Conservation (phyloP, 345 rosid genomes). For the Pistacia atlantica region DNA sequence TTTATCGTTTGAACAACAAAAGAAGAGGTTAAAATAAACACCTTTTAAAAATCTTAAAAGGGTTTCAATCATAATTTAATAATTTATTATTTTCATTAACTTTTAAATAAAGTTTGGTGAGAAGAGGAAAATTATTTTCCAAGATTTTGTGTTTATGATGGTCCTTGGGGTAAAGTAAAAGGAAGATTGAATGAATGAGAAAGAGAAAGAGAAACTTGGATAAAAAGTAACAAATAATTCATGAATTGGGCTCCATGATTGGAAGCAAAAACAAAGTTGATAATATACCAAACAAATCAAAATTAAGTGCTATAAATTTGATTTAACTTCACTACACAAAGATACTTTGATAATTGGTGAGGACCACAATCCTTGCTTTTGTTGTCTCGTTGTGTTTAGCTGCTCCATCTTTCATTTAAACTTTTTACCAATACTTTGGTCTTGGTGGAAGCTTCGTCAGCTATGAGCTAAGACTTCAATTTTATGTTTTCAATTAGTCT, state of each 20-base stretch:
- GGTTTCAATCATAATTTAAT: too few relatives aligned
- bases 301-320: too few relatives aligned
- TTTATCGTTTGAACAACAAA: too few relatives aligned
- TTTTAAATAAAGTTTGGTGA: too few relatives aligned
- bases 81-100: too few relatives aligned
- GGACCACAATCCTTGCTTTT: neutral
- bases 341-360: neutral
- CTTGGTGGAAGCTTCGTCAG: neutral
- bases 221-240: neutral
- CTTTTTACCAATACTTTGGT: too few relatives aligned
- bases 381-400: neutral
- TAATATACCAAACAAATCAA: too few relatives aligned
- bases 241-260: conserved; percentile 6
- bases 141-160: neutral
- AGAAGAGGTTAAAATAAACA: too few relatives aligned
- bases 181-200: neutral
- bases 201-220: neutral
- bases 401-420: neutral
- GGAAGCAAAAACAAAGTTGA: too few relatives aligned
- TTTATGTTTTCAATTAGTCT: too few relatives aligned
- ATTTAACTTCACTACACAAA: too few relatives aligned
- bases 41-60: too few relatives aligned
- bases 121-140: neutral
- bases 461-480: neutral
- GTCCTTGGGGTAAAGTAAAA: conserved; percentile 11